phyloP scores from a whole-genome alignment of 352 stramenopile species.

The Phytophthora sansomeana region DNA sequence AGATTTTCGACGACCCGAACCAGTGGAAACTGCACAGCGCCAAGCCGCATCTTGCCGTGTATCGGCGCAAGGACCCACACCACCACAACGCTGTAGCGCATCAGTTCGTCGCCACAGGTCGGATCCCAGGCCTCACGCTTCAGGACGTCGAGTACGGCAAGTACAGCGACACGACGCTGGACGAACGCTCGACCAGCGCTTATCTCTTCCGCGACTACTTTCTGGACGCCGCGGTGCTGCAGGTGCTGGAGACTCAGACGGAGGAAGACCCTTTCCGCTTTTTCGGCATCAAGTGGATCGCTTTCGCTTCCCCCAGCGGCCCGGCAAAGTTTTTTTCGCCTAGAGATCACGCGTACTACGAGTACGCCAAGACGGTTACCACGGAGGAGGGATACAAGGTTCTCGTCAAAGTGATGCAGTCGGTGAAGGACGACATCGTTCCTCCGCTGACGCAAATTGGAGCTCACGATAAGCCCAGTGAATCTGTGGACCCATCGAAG shows the following conservation, averaged over 20 bases:
- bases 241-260: constrained; percentile 64
- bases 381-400: constrained; percentile 55
- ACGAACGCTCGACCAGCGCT: constrained; percentile 66
- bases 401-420: constrained; percentile 69
- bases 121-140: constrained; percentile 63
- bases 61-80: constrained; percentile 45
- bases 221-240: constrained; percentile 73
- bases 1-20: constrained; percentile 69
- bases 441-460: constrained; percentile 40
- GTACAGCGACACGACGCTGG: constrained; percentile 73
- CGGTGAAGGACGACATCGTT: constrained; percentile 60
- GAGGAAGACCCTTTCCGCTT: constrained; percentile 73
- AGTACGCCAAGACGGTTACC: constrained; percentile 63
- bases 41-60: constrained; percentile 62
- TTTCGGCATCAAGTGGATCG: constrained; percentile 84
- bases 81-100: constrained; percentile 29
- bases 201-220: constrained; percentile 73
- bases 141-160: constrained; percentile 75
- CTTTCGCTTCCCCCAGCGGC: constrained; percentile 49
- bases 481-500: constrained; percentile 42
- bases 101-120: constrained; percentile 64
- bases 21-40: constrained; percentile 71
- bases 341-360: constrained; percentile 68
- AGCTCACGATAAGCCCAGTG: constrained; percentile 36
- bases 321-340: constrained; percentile 59